Conservation (phyloP, 371 early-diverging fungal genomes). For the Circinella minor region DNA sequence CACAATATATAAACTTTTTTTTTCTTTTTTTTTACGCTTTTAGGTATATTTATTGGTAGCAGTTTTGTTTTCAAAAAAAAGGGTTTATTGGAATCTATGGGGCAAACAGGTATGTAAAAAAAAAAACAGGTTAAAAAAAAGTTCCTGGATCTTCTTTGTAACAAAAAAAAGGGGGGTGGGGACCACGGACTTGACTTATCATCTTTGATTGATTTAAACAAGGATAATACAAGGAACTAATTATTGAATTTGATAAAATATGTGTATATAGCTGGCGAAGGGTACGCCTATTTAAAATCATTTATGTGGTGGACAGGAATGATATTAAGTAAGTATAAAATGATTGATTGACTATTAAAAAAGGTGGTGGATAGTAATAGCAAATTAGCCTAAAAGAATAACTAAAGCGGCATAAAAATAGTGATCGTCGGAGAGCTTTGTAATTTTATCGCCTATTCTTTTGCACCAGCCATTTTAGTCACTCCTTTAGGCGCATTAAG, state of each 20-base stretch:
- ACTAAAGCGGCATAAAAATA: slow-evolving; percentile 19
- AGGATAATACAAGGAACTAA: neutral
- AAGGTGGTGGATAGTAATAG: neutral
- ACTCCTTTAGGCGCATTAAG: slow-evolving; percentile 93
- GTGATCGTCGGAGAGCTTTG: slow-evolving; percentile 82
- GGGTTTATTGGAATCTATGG: slow-evolving; percentile 80
- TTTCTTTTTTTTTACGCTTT: slow-evolving; percentile 1
- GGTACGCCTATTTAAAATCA: slow-evolving; percentile 83
- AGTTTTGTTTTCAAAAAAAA: slow-evolving; percentile 95
- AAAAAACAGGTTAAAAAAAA: too few relatives aligned
- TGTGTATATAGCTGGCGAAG: slow-evolving; percentile 70
- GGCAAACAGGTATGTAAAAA: slow-evolving; percentile 50
- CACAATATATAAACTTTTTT: too few relatives aligned
- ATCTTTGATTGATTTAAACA: too few relatives aligned
- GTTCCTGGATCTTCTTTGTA: too few relatives aligned
- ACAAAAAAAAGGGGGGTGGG: too few relatives aligned
- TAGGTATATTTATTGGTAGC: slow-evolving; percentile 87
- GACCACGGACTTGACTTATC: too few relatives aligned
- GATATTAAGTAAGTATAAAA: slow-evolving; percentile 62
- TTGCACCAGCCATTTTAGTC: slow-evolving; percentile 89
- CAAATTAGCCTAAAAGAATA: neutral
- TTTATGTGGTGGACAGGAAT: slow-evolving; percentile 96
- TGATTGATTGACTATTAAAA: neutral
- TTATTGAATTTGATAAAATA: slow-evolving; percentile 28
- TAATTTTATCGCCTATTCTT: slow-evolving; percentile 92